Evolutionary conservation across 2,329 filamentous ascomycete species (phyloP).

Genomic region (Fusarium pseudoanthophilum): DNA sequence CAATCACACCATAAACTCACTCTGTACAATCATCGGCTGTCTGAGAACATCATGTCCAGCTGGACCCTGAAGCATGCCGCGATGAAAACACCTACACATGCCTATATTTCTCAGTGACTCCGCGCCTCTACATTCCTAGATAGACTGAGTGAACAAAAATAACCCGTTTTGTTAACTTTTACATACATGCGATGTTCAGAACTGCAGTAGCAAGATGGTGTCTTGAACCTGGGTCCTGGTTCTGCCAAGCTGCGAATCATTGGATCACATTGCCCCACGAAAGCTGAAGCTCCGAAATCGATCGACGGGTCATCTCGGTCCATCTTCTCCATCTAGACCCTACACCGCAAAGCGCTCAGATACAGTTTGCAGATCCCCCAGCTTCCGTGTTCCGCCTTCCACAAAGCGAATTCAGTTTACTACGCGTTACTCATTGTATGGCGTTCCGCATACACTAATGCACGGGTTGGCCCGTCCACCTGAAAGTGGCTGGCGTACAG

Average conservation of each 20-base stretch:
- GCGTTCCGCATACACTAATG: neutral
- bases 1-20: neutral
- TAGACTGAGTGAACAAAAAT: neutral
- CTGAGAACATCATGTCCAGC: too few species aligned
- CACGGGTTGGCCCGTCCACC: neutral
- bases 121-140: accelerated
- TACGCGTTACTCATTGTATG: neutral
- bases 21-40: too few species aligned
- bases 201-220: too few species aligned
- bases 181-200: accelerated
- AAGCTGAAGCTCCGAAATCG: neutral
- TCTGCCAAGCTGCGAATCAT: neutral
- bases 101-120: too few species aligned
- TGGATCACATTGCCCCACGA: neutral
- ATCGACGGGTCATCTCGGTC: neutral
- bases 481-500: neutral
- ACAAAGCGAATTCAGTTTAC: neutral
- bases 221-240: neutral
- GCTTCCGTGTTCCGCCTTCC: neutral
- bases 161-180: too few species aligned
- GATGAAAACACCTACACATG: neutral
- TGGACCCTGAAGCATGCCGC: neutral
- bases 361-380: neutral
- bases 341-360: neutral
- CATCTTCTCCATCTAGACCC: too few species aligned